Evolutionary conservation across 2,329 filamentous ascomycete genomes (phyloP).

Genomic region (Chaetomiaceae sp.): DNA sequence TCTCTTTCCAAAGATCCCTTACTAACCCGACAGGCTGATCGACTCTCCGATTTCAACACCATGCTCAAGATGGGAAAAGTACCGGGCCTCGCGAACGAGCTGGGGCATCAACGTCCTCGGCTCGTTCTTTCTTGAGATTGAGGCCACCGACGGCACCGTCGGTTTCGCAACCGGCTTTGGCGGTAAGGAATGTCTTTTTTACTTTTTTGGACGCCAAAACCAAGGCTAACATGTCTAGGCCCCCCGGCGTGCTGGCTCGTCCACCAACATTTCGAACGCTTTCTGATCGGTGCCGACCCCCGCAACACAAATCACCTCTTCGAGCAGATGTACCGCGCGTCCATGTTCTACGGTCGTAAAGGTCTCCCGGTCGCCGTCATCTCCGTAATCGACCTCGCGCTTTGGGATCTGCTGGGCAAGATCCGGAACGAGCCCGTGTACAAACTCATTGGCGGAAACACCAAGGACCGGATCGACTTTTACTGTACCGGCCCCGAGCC

Average conservation of each 20-base stretch:
- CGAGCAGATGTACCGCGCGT: constrained; percentile 93
- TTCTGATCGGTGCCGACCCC: constrained; percentile 83
- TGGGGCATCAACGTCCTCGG: constrained; percentile 96
- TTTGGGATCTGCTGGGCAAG: constrained; percentile 92
- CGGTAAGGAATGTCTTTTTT: constrained; percentile 40
- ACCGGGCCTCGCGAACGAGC: constrained; percentile 79
- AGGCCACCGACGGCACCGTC: constrained; percentile 84
- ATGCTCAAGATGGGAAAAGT: constrained; percentile 84
- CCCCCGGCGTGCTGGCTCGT: constrained; percentile 93
- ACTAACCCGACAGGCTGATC: constrained; percentile 66
- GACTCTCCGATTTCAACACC: constrained; percentile 90
- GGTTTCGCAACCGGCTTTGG: constrained; percentile 93
- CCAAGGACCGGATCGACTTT: constrained; percentile 76
- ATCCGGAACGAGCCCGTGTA: constrained; percentile 90
- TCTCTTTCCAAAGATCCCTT: too few relatives aligned
- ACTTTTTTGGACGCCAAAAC: too few relatives aligned
- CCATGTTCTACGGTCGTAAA: constrained; percentile 96
- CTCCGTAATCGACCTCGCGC: constrained; percentile 85
- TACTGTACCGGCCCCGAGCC: constrained; percentile 94
- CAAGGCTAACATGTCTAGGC: constrained; percentile 39
- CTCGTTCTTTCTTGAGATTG: constrained; percentile 86
- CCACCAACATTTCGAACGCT: constrained; percentile 88
- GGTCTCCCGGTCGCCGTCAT: constrained; percentile 87
- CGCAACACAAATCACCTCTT: constrained; percentile 88
- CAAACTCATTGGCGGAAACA: constrained; percentile 89